These are phyloP conservation scores for Heliocybe sulcata DNA, from an alignment of 1,284 basidiomycete species.

Conservation along the genomic window DNA sequence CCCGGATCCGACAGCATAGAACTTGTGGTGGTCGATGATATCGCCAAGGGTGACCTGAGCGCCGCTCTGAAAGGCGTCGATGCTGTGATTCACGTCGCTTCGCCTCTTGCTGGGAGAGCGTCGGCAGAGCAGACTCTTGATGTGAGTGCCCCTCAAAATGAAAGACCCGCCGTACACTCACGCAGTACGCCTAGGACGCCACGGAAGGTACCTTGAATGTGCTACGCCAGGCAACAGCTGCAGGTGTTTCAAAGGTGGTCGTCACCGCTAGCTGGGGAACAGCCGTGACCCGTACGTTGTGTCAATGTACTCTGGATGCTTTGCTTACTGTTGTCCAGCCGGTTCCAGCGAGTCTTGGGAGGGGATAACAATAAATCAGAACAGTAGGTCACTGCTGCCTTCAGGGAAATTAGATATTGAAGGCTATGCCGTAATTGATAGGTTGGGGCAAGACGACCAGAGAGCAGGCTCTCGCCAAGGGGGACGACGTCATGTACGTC, in stretches of 20 bases:
- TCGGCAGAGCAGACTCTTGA: neutral
- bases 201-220: neutral
- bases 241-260: neutral
- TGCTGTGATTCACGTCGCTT: slow-evolving; percentile 15
- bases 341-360: neutral
- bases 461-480: neutral
- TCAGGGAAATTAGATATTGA: neutral
- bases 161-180: no score
- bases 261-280: neutral
- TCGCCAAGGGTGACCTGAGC: slow-evolving; percentile 17
- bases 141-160: neutral
- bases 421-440: neutral
- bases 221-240: neutral
- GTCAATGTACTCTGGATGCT: no score
- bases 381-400: neutral
- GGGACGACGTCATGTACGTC: neutral
- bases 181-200: neutral
- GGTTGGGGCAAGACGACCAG: neutral
- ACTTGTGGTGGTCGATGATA: slow-evolving; percentile 22
- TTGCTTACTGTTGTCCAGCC: neutral
- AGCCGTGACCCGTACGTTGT: no score
- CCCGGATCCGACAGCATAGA: slow-evolving; percentile 5
- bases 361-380: neutral
- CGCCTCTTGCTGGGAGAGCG: slow-evolving; percentile 4
- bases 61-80: slow-evolving; percentile 22